Evolutionary conservation across 2,329 filamentous ascomycete genomes (phyloP).

Genomic region (Clarireedia sp.): DNA sequence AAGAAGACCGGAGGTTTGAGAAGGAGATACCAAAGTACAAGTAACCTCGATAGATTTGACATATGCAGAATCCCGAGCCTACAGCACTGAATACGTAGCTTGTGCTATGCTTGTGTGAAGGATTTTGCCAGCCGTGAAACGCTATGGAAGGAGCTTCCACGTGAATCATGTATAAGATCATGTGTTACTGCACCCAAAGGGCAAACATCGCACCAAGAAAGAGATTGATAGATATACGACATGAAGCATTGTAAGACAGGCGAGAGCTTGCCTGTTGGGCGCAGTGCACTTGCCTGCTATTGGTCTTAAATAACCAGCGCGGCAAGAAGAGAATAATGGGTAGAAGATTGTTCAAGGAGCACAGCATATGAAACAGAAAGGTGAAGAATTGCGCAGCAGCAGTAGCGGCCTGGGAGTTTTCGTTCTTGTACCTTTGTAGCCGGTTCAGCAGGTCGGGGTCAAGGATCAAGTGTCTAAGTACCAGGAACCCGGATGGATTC

Average conservation of each 20-base stretch:
- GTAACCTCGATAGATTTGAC: slow-evolving; percentile 7
- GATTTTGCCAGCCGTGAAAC: not conserved
- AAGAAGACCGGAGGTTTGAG: slow-evolving; percentile 5
- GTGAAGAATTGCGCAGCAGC: not conserved
- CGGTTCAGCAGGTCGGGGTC: not conserved
- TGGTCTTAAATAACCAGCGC: no score
- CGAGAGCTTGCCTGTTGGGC: not conserved
- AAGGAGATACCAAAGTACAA: not conserved
- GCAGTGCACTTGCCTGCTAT: no score
- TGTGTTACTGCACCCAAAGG: not conserved
- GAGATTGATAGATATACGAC: not conserved
- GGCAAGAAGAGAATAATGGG: no score
- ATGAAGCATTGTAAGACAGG: not conserved
- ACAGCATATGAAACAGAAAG: slow-evolving; percentile 6
- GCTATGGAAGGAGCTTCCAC: not conserved
- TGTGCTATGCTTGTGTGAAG: not conserved
- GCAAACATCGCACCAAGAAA: not conserved
- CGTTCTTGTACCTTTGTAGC: slow-evolving; percentile 6
- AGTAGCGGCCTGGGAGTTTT: slow-evolving; percentile 3
- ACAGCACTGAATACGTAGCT: slow-evolving; percentile 1
- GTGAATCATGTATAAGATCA: not conserved
- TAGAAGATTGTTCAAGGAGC: not conserved
- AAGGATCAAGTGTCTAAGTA: slow-evolving; percentile 8
- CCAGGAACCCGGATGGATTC: slow-evolving; percentile 4
- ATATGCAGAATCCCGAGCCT: slow-evolving; percentile 8